These are phyloP conservation scores for Yamadazyma endophytica DNA, from an alignment of 805 yeast species.

Conservation along the genomic window DNA sequence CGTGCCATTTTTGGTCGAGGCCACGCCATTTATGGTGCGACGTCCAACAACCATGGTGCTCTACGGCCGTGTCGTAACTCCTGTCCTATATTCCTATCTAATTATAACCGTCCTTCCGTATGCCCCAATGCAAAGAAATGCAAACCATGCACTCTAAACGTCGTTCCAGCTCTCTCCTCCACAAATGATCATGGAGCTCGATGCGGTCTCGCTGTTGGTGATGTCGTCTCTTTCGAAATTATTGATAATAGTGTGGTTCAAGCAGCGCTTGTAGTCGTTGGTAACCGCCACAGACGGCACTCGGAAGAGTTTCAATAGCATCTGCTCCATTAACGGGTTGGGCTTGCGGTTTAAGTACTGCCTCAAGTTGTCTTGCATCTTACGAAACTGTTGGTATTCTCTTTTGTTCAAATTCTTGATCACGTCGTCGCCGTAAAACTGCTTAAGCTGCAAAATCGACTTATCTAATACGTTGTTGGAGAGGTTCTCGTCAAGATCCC, in stretches of 20 bases:
- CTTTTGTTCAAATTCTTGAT: conserved; percentile 17
- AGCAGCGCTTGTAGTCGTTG: conserved; percentile 11
- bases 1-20: too few species aligned
- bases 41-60: too few species aligned
- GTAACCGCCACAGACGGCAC: conserved; percentile 3
- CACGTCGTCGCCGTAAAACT: conserved; percentile 30
- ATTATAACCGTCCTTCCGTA: too few species aligned
- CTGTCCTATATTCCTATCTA: too few species aligned
- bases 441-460: conserved; percentile 8
- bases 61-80: too few species aligned
- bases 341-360: conserved; percentile 10
- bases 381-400: conserved; percentile 22
- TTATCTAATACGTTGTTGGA: conserved; percentile 12
- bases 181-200: conserved; percentile 17
- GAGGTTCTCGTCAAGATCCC: conserved; percentile 30
- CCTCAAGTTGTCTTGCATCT: conserved; percentile 15
- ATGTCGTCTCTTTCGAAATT: conserved; percentile 8
- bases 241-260: conserved; percentile 6
- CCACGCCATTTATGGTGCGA: too few species aligned
- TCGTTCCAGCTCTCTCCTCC: conserved; percentile 13
- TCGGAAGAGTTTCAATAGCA: conserved; percentile 10
- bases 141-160: conserved; percentile 2
- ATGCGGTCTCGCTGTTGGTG: conserved; percentile 12
- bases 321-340: conserved; percentile 10
- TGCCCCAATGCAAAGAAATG: too few species aligned